Percentiles rank a stretch among this genome's conserved stretches.
These are phyloP conservation scores for Fusarium tupiense DNA, from an alignment of 2,329 filamentous ascomycete species.

Conservation along the genomic window DNA sequence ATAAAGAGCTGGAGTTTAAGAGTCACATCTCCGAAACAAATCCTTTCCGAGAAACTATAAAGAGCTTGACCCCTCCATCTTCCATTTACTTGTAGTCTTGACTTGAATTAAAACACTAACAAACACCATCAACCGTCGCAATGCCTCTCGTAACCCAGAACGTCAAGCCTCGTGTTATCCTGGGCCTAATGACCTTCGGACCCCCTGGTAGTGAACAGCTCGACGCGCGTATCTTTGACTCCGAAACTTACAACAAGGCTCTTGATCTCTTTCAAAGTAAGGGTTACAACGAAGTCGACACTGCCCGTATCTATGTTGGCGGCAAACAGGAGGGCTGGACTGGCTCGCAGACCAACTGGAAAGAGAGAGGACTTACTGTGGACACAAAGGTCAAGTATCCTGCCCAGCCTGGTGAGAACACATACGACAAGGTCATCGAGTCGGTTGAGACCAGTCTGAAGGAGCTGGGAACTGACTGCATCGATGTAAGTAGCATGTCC, in stretches of 20 bases:
- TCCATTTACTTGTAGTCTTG: neutral
- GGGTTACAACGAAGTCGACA: slow-evolving; percentile 88
- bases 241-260: slow-evolving; percentile 73
- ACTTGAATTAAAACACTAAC: neutral
- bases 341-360: slow-evolving; percentile 74
- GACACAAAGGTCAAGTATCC: slow-evolving; percentile 83
- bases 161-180: slow-evolving; percentile 74
- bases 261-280: slow-evolving; percentile 81
- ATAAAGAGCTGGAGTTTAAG: slow-evolving; percentile 35
- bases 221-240: slow-evolving; percentile 77
- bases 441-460: slow-evolving; percentile 74
- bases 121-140: slow-evolving; percentile 26
- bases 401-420: slow-evolving; percentile 65
- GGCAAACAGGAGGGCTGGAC: slow-evolving; percentile 84
- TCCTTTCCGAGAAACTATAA: slow-evolving; percentile 10
- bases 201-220: slow-evolving; percentile 61
- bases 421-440: slow-evolving; percentile 69
- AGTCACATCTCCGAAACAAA: slow-evolving; percentile 28
- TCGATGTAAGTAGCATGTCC: slow-evolving; percentile 65
- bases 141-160: slow-evolving; percentile 59
- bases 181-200: slow-evolving; percentile 88
- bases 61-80: neutral
- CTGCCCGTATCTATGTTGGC: slow-evolving; percentile 77
- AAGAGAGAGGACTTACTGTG: slow-evolving; percentile 78
- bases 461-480: slow-evolving; percentile 76